Evolutionary conservation across 1,284 basidiomycete genomes (phyloP), one percentile per base, ranked within the genome.

Genomic region (Naganishia liquefaciens): DNA sequence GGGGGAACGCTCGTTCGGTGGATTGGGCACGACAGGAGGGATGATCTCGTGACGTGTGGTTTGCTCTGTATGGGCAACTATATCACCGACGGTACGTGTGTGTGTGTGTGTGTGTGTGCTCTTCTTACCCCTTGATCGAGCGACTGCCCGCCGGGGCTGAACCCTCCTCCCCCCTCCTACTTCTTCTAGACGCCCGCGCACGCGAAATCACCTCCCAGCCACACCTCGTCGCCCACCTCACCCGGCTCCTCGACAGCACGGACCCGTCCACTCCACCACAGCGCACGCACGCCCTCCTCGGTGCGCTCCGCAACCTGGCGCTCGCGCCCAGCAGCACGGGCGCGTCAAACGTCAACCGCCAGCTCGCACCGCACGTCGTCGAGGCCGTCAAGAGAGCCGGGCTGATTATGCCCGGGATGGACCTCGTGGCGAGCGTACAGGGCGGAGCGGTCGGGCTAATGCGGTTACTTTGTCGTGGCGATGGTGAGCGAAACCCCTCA

Each of bases 361-460:
- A 23, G 13, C 30, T 60, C 25, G 33, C 47, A 13, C n/a, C 37
- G 7, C 33, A 11, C 3, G 46, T 60, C 1, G 21, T 40, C 21
- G 33, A 6, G 17, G 44, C 44, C 7, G 17, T 47, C 10, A 17
- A 5, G 3, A 28, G 57, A 23, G 40, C 49, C 3, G 78, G 80
- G 23, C 81, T 93, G 23, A 80, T 84, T 9, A 76, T 79, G n/a
- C 33, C 49, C 10, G 37, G 25, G 19, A 80, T 84, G 7, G 91
- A 94, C 74, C 85, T 92, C 80, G 85, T 88, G 13, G 88, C 90
- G 63, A 84, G 90, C 13, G 86, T 98, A 0, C 95, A 98, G 77
- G 83, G 93, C 28, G 88, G 87, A 53, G 90, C 91, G 0, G 89
- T 97, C 49, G 91, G 91, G 0, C 83, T 93, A 19, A 84, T 90